Base-by-base conservation (phyloP, 1,284 basidiomycete species). In the Fomitopsis palustris region DNA sequence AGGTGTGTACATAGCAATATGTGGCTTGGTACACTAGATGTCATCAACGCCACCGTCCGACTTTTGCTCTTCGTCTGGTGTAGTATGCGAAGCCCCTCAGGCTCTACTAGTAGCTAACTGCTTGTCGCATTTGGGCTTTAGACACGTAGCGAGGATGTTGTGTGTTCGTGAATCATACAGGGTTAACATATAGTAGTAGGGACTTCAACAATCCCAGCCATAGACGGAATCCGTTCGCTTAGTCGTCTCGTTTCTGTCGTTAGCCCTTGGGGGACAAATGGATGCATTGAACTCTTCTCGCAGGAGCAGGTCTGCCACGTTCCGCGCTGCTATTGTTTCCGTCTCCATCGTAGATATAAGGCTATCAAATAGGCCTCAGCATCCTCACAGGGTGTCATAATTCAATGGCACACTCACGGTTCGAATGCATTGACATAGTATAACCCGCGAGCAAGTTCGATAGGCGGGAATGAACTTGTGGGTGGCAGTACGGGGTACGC, bases 401-500 rank as follows among this genome's bases (percentile, higher is more conserved):
- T 25, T 17, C 17, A 45, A 9, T 37, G 4, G 35, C 1, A 45
- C 19, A 19, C 77, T 53, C 61, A 78, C 75, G 77, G 87, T 75
- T 97, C 95, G 66, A 96, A 89, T 0, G 92, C 84, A 63, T 95
- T 96, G 49, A 95, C 86, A 68, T 96, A 96, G 77, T 91, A 95
- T 55, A 97, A 77, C 2, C 89, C 88, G 49, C 81, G 76, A 57
- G 86, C 86, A 3, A 94, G 81, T 70, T 86, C 86, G 55, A 95
- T 78, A 0, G 90, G 87, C n/a, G 94, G 86, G 75, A 92, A 96
- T 9, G 70, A 68, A 1, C 75, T 72, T 1, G 85, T 88, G 1
- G 93, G 92, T 1, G 82, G 81, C 10, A 95, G 80, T 35, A 82
- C 76, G 3, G 88, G 89, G 72, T 91, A 92, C 53, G 91, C 84